Base-by-base conservation (phyloP, 1,284 basidiomycete genomes). In the Ganoderma sinense region DNA sequence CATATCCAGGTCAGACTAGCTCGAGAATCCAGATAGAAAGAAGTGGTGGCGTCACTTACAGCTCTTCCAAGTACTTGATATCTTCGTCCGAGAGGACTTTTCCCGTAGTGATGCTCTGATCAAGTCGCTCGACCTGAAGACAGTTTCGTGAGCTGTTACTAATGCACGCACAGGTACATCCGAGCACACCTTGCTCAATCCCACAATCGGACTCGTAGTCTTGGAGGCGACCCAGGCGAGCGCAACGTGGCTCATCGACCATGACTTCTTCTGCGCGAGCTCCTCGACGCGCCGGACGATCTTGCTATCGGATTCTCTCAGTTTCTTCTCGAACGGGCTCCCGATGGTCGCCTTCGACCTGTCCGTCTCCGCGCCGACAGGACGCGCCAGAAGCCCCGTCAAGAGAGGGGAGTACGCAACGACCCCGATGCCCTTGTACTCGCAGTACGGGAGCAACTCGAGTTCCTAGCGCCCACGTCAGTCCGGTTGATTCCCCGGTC, bases 401-500 rank as follows among this genome's bases (percentile, higher is more conserved):
- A 77, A 71, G 10, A 87, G 80, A 1, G 84, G 83, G 0, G 79
- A 75, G 80, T 80, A 86, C 0, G 82, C 80, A 11, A 87, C 81
- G 48, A 86, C 72, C 0, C 85, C 83, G 61, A 86, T 85, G 29
- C 85, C 86, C 16, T 85, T 78, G 68, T 79, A 81, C 10, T 82
- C 79, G 76, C 84, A 86, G 76, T 84, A 88, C 2, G 80, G 78
- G n/a, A 84, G 74, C 83, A 87, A 84, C 71, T 87, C 85, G 0
- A 80, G 75, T 69, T 88, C 86, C 84, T 86, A 65, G 5, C 23
- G 5, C n/a, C n/a, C n/a, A n/a, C n/a, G n/a, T 36, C 55, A 26
- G 2, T n/a, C 5, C 2, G 18, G 77, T 84, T 82, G 74, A 86
- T 84, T 18, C 85, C 85, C 18, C 74, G 68, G 26, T 83, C 80